Percentiles rank a stretch among this genome's conserved stretches.
These are phyloP conservation scores for Pseudogymnoascus sp. DNA, from an alignment of 2,329 filamentous ascomycete genomes.

Conservation along the genomic window DNA sequence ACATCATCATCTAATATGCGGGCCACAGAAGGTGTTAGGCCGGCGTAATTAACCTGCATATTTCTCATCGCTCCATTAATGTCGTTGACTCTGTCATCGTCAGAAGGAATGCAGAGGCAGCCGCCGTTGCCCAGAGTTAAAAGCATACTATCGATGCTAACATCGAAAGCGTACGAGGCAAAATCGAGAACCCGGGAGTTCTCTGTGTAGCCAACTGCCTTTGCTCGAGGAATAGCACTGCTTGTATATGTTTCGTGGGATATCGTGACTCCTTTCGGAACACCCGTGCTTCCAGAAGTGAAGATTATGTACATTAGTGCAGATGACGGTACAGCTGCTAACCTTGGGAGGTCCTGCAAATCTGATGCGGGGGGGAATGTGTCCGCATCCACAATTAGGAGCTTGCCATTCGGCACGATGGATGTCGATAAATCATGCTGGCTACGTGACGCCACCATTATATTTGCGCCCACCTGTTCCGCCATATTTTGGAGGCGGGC, in stretches of 20 bases:
- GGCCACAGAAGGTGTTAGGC: constrained; percentile 25
- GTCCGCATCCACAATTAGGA: constrained; percentile 9
- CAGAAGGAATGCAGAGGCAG: constrained; percentile 33
- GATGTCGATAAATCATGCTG: constrained; percentile 15
- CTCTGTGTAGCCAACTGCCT: constrained; percentile 4
- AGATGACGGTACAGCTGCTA: constrained; percentile 10
- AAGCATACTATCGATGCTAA: constrained; percentile 30
- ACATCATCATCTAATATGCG: constrained; percentile 19
- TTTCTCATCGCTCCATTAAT: constrained; percentile 25
- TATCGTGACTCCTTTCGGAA: constrained; percentile 22
- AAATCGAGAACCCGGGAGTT: constrained; percentile 21
- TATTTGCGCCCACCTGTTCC: constrained; percentile 18
- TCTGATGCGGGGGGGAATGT: constrained; percentile 4
- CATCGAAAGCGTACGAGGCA: constrained; percentile 33
- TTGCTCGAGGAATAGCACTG: constrained; percentile 12
- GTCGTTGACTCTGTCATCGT: constrained; percentile 31
- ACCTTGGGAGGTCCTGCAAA: constrained; percentile 10
- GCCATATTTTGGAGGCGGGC: constrained; percentile 22
- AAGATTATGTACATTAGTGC: constrained; percentile 17
- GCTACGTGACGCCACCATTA: constrained; percentile 14
- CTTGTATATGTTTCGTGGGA: constrained; percentile 14
- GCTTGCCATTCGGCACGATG: constrained; percentile 6
- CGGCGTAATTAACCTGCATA: constrained; percentile 19
- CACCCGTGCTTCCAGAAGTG: constrained; percentile 27
- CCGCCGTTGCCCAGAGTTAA: constrained; percentile 31